Conservation (phyloP, 805 yeast species). For the Starmerella gropengiesseri region DNA sequence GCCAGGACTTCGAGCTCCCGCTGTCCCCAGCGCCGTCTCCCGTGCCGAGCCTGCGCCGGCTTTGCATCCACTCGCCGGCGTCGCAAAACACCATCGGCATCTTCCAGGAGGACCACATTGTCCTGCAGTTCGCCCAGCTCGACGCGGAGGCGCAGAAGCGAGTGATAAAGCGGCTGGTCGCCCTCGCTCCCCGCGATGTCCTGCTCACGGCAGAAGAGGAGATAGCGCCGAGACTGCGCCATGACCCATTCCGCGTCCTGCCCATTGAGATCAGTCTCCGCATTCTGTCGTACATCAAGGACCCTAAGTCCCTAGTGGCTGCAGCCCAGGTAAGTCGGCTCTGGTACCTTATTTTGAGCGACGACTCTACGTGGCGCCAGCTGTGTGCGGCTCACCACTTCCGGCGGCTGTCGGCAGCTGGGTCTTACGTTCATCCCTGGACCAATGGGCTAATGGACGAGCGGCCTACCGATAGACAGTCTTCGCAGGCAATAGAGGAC, state of each 20-base stretch:
- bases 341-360: slow-evolving; percentile 45
- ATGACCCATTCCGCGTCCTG: slow-evolving; percentile 38
- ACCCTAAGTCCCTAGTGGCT: slow-evolving; percentile 69
- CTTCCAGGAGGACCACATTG: slow-evolving; percentile 9
- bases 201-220: slow-evolving; percentile 24
- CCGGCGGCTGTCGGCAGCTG: slow-evolving; percentile 31
- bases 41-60: slow-evolving; percentile 20
- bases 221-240: slow-evolving; percentile 31
- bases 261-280: slow-evolving; percentile 78
- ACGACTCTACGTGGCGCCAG: slow-evolving; percentile 36
- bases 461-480: slow-evolving; percentile 10
- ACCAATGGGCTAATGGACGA: not conserved
- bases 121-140: slow-evolving; percentile 20
- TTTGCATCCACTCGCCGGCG: slow-evolving; percentile 7
- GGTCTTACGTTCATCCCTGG: slow-evolving; percentile 23
- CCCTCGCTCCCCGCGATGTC: slow-evolving; percentile 25
- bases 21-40: slow-evolving; percentile 29
- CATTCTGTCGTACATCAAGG: slow-evolving; percentile 74
- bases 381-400: slow-evolving; percentile 32
- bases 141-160: slow-evolving; percentile 16
- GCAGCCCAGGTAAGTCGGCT: slow-evolving; percentile 84
- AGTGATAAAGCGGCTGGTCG: slow-evolving; percentile 24
- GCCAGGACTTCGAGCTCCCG: slow-evolving; percentile 15
- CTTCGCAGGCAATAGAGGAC: slow-evolving; percentile 14
- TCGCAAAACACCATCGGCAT: not conserved